These are phyloP conservation scores for Allantophomopsis lycopodina DNA, from an alignment of 2,329 filamentous ascomycete genomes.

Conservation along the genomic window DNA sequence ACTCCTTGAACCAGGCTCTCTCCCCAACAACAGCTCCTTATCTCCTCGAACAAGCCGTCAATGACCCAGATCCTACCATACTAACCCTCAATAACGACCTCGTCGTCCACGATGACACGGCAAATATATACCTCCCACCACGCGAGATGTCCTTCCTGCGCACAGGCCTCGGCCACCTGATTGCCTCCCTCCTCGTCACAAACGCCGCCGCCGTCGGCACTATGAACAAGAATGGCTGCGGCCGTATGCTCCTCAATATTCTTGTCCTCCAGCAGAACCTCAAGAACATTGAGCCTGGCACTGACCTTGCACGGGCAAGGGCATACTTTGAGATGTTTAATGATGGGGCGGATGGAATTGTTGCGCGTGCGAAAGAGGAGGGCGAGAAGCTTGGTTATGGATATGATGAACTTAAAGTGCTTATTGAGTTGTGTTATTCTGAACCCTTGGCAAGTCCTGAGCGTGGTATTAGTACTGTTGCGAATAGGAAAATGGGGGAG, in stretches of 20 bases:
- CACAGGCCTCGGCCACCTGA: constrained; percentile 60
- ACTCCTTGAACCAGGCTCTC: constrained; percentile 54
- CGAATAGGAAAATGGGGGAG: constrained; percentile 56
- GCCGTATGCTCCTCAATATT: constrained; percentile 87
- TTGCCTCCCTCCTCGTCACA: constrained; percentile 66
- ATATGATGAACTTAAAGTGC: constrained; percentile 52
- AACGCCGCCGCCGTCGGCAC: constrained; percentile 58
- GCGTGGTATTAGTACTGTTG: constrained; percentile 51
- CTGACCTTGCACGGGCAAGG: constrained; percentile 47
- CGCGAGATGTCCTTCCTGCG: constrained; percentile 65
- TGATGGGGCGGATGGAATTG: constrained; percentile 48
- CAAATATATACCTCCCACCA: constrained; percentile 57
- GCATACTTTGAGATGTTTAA: constrained; percentile 59
- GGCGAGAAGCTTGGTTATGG: constrained; percentile 33
- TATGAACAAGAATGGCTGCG: constrained; percentile 74
- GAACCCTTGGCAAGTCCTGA: constrained; percentile 52
- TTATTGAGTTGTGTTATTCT: constrained; percentile 55
- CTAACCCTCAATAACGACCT: constrained; percentile 74
- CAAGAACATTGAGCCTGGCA: constrained; percentile 73
- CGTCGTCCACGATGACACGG: constrained; percentile 75
- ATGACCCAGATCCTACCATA: constrained; percentile 66
- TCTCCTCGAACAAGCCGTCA: constrained; percentile 56
- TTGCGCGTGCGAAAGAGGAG: constrained; percentile 31
- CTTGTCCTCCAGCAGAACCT: constrained; percentile 92
- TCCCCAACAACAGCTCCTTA: constrained; percentile 49